Conservation (phyloP, 1,139 yeast species). For the Debaryomyces udenii region DNA sequence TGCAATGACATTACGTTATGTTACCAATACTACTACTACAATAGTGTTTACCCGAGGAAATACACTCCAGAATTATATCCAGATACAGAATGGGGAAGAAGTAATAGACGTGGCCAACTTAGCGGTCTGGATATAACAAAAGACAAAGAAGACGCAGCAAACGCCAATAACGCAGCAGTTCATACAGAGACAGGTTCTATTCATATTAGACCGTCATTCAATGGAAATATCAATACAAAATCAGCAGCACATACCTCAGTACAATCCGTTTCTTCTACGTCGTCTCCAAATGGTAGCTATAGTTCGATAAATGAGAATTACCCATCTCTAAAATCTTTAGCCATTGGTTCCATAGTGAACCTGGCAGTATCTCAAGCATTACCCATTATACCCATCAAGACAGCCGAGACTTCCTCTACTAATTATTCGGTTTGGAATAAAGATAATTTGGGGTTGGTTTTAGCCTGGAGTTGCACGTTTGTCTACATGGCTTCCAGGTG, state of each 20-base stretch:
- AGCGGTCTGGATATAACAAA: neutral
- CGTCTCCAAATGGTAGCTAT: constrained; percentile 26
- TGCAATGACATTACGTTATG: constrained; percentile 28
- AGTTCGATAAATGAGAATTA: constrained; percentile 25
- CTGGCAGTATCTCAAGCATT: constrained; percentile 28
- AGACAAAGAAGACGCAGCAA: constrained; percentile 1
- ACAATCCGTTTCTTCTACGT: constrained; percentile 18
- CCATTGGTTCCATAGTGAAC: constrained; percentile 27
- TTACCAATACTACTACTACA: constrained; percentile 63
- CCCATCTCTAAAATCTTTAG: constrained; percentile 16
- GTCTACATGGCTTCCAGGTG: constrained; percentile 79
- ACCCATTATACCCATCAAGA: constrained; percentile 15
- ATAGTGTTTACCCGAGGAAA: constrained; percentile 36
- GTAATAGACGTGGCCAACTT: neutral
- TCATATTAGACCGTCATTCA: constrained; percentile 16
- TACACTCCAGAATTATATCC: constrained; percentile 1
- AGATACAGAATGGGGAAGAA: neutral
- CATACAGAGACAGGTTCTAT: constrained; percentile 17
- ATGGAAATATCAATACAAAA: constrained; percentile 6
- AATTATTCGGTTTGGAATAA: constrained; percentile 3
- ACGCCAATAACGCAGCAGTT: constrained; percentile 12
- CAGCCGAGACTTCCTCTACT: constrained; percentile 2
- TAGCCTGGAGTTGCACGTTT: constrained; percentile 83
- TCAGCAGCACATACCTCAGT: constrained; percentile 12
- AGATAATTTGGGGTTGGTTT: constrained; percentile 48